A percentile compares a stretch with the other conserved stretches of the same genome.
phyloP scores from a whole-genome alignment of 2,329 filamentous ascomycete species.

The Colletotrichum godetiae region DNA sequence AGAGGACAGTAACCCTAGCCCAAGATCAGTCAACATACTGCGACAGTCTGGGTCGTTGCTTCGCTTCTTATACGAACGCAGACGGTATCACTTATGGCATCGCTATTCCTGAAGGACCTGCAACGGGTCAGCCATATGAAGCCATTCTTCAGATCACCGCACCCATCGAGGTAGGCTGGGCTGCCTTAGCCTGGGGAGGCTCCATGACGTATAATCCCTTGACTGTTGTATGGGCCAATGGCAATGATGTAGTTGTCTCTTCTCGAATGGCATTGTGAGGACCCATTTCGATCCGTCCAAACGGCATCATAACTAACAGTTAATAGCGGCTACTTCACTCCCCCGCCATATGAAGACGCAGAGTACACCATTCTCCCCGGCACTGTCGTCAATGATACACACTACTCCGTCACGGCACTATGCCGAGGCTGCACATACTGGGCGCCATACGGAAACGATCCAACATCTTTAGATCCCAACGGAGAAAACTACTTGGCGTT shows the following conservation, averaged over 20 bases:
- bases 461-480: slow-evolving; percentile 50
- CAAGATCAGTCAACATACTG: slow-evolving; percentile 36
- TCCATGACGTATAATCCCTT: slow-evolving; percentile 58
- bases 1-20: slow-evolving; percentile 3
- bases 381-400: slow-evolving; percentile 46
- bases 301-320: neutral
- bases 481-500: slow-evolving; percentile 53
- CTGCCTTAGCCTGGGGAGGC: slow-evolving; percentile 56
- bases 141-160: slow-evolving; percentile 55
- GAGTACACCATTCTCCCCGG: slow-evolving; percentile 49
- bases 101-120: slow-evolving; percentile 47
- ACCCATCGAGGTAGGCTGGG: slow-evolving; percentile 54
- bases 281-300: neutral
- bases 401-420: slow-evolving; percentile 48
- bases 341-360: slow-evolving; percentile 44
- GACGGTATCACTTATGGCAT: slow-evolving; percentile 45
- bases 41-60: slow-evolving; percentile 38
- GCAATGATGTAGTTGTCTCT: slow-evolving; percentile 48
- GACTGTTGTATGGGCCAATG: slow-evolving; percentile 54
- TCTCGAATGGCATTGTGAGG: slow-evolving; percentile 50
- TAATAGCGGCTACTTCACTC: slow-evolving; percentile 49
- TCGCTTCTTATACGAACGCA: slow-evolving; percentile 41
- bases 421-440: slow-evolving; percentile 55
- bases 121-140: slow-evolving; percentile 47
- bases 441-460: slow-evolving; percentile 53